Evolutionary conservation across 1,284 basidiomycete genomes (phyloP).

Genomic region (Exobasidium rhododendri): DNA sequence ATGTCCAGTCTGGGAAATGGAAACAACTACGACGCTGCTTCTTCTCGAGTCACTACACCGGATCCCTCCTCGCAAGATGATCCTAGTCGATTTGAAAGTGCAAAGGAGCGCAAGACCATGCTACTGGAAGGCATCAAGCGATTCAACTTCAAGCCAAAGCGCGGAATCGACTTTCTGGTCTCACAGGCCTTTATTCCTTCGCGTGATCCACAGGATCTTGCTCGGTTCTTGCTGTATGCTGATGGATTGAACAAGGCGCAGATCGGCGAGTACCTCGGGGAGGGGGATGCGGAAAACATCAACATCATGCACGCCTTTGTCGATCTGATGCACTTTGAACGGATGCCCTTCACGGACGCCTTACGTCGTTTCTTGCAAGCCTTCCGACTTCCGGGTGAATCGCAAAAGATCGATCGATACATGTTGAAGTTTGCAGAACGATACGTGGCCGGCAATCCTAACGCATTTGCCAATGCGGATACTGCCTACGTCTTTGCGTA

Average conservation of each 20-base stretch:
- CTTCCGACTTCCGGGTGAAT: slow-evolving; percentile 52
- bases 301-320: slow-evolving; percentile 55
- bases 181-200: slow-evolving; percentile 84
- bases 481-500: slow-evolving; percentile 55
- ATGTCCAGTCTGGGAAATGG: not conserved
- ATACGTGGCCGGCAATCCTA: slow-evolving; percentile 50
- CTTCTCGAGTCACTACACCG: slow-evolving; percentile 14
- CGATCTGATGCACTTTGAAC: slow-evolving; percentile 53
- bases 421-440: slow-evolving; percentile 56
- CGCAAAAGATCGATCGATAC: slow-evolving; percentile 55
- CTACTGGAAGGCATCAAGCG: slow-evolving; percentile 92
- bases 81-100: slow-evolving; percentile 87
- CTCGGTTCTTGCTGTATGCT: slow-evolving; percentile 78
- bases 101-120: slow-evolving; percentile 94
- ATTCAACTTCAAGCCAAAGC: slow-evolving; percentile 89
- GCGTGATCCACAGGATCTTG: slow-evolving; percentile 74
- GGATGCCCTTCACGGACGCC: slow-evolving; percentile 48
- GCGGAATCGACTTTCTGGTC: slow-evolving; percentile 85
- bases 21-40: slow-evolving; percentile 4
- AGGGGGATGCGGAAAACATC: slow-evolving; percentile 53
- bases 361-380: slow-evolving; percentile 52
- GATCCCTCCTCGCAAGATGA: slow-evolving; percentile 66
- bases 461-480: slow-evolving; percentile 53
- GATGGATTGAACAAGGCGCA: slow-evolving; percentile 92
- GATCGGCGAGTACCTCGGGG: slow-evolving; percentile 94